Evolutionary conservation across 805 yeast species (phyloP).

Genomic region (Metschnikowia bowlesiae): DNA sequence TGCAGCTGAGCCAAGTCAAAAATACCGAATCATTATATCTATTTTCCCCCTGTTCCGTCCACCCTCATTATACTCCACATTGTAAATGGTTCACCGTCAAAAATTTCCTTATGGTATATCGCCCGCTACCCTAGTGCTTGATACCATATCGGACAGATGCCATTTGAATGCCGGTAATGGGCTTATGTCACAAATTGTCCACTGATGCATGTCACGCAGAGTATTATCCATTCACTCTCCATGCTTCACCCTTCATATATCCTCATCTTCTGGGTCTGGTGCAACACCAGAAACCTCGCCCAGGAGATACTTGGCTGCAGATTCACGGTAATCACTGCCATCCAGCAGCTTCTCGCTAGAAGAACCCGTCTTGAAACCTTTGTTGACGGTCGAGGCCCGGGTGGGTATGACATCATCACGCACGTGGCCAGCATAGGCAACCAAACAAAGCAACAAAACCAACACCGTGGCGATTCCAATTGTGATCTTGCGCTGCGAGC

Average conservation of each 20-base stretch:
- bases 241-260: not conserved
- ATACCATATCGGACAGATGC: too few species aligned
- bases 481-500: constrained; percentile 28
- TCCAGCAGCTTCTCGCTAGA: not conserved
- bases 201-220: too few species aligned
- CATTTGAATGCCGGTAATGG: too few species aligned
- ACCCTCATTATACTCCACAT: too few species aligned
- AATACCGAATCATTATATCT: too few species aligned
- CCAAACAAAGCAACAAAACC: constrained; percentile 22
- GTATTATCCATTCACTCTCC: not conserved
- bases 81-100: too few species aligned
- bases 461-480: constrained; percentile 22
- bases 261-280: not conserved
- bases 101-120: too few species aligned
- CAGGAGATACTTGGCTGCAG: not conserved
- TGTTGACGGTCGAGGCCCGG: constrained; percentile 2
- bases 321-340: not conserved
- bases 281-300: not conserved
- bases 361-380: constrained; percentile 3
- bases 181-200: too few species aligned
- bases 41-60: too few species aligned
- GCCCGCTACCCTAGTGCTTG: too few species aligned
- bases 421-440: constrained; percentile 27
- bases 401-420: constrained; percentile 9
- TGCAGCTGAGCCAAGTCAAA: too few species aligned